Conservation (phyloP, 108 stramenopile genomes). For the Conticribra guillardii region DNA sequence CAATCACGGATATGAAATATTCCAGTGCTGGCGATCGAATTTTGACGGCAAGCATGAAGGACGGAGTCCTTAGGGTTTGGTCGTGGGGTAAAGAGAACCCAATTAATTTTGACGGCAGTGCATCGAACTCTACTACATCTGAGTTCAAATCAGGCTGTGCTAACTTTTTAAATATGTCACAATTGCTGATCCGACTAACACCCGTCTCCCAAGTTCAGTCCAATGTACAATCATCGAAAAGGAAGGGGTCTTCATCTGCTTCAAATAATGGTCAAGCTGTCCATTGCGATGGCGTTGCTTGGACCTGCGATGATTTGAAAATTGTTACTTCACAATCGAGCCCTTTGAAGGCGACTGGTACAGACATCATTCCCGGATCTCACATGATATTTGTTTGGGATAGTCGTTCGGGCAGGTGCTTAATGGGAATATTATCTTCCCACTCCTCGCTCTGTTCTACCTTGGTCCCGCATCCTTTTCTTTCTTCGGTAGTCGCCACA, state of each 20-base stretch:
- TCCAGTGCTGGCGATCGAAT: conserved; percentile 77
- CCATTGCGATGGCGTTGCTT: conserved; percentile 79
- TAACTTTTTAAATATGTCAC: conserved; percentile 33
- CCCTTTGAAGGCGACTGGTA: conserved; percentile 59
- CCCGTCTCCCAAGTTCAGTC: conserved; percentile 7
- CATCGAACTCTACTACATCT: conserved; percentile 21
- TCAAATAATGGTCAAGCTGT: conserved; percentile 28
- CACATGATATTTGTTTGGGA: conserved; percentile 86
- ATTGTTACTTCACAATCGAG: conserved; percentile 81
- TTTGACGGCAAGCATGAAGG: conserved; percentile 85
- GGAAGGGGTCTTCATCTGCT: conserved; percentile 22
- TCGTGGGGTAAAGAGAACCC: conserved; percentile 51
- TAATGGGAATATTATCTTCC: conserved; percentile 68
- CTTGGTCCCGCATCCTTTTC: conserved; percentile 73
- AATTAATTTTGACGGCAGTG: conserved; percentile 29
- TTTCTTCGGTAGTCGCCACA: conserved; percentile 67
- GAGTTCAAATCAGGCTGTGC: conserved; percentile 26
- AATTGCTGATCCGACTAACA: conserved; percentile 41
- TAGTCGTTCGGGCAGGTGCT: conserved; percentile 73
- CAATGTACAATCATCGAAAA: conserved; percentile 4
- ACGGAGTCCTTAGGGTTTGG: conserved; percentile 85
- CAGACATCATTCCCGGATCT: conserved; percentile 69
- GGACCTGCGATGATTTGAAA: conserved; percentile 78
- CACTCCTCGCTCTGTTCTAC: conserved; percentile 76
- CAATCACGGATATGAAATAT: conserved; percentile 85